Evolutionary conservation across 805 yeast genomes (phyloP), one percentile per base, ranked within the genome.

Genomic region (Saccharomycopsis malanga): DNA sequence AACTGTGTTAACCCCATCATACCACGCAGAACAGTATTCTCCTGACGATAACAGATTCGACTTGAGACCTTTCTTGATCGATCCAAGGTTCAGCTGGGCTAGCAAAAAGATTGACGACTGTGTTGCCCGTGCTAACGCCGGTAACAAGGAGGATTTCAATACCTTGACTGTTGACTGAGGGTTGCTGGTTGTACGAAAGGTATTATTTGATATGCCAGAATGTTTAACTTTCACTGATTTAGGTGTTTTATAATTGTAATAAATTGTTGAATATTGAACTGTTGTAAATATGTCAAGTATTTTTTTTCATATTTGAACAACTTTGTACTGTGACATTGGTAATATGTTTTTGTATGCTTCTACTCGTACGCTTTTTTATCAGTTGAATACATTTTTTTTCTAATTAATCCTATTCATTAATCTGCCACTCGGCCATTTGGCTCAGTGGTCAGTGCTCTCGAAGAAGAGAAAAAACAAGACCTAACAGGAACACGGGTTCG

Each of bases 31-130:
- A 63, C 94, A 87, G 59, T 93, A 93, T 61, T 89, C 98, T 2
- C 97, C 98, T 1, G 99, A 93, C 64, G 99, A 93, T 64, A 93
- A 93, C 62, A 74, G 99, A 58, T 93, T 85, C 64, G 99, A 93
- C 62, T 70, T 94, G 59, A 74, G 99, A 56, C 99, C 98, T n/a
- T 88, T 93, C 64, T 70, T 94, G 61, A 87, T 93, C 49, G 79
- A 86, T 56, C 97, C 98, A 24, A 70, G 86, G 53, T 93, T 87
- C 64, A 74, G 87, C 1, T 86, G 91, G 83, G 95, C 97, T 2
- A 77, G 87, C 56, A 81, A 78, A 62, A 88, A 87, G 66, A 93
- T 93, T 44, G 97, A 88, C 57, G 77, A 75, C 46, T 77, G 83
- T 32, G 91, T 88, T 9, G 36, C 23, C 5, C 34, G 38, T 18